Evolutionary conservation across 106 monocot species (phyloP).

Genomic region (Phalaenopsis aphrodite): DNA sequence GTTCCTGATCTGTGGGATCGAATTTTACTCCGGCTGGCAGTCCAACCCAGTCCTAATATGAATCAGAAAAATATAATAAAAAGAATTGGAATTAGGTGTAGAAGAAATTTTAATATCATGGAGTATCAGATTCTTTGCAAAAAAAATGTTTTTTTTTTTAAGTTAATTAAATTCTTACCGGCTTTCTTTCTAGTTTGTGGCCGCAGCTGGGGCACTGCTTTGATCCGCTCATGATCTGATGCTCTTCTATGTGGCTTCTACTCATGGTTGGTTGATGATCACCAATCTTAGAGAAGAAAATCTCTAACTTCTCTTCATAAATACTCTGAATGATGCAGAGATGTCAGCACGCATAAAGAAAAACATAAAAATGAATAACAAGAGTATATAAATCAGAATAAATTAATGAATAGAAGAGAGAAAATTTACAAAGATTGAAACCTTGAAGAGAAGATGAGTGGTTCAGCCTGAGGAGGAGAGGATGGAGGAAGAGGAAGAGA

Average conservation of each 20-base stretch:
- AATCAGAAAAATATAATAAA: background rate
- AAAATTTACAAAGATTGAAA: no score
- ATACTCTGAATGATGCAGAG: background rate
- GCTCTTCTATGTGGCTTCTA: slow-evolving; percentile 69
- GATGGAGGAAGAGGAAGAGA: background rate
- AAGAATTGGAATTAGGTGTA: no score
- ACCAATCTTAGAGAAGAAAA: background rate
- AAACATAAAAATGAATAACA: background rate
- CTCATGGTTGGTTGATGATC: slow-evolving; percentile 12
- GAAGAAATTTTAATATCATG: no score
- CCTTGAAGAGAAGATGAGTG: background rate
- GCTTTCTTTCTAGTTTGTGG: slow-evolving; percentile 52
- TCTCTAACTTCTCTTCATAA: background rate
- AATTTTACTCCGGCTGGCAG: slow-evolving; percentile 83
- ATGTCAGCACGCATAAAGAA: background rate
- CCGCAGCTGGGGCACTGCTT: slow-evolving; percentile 80
- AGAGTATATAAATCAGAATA: background rate
- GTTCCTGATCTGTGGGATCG: slow-evolving; percentile 90
- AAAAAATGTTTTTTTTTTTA: background rate
- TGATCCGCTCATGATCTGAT: slow-evolving; percentile 48
- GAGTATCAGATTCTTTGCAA: background rate
- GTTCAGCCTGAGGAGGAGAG: background rate
- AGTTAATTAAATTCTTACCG: slow-evolving; percentile 23
- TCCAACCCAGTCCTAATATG: slow-evolving; percentile 58
- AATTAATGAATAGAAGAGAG: background rate